These are phyloP conservation scores for Hypoxylon sp. DNA, from an alignment of 2,329 filamentous ascomycete genomes.

Conservation along the genomic window DNA sequence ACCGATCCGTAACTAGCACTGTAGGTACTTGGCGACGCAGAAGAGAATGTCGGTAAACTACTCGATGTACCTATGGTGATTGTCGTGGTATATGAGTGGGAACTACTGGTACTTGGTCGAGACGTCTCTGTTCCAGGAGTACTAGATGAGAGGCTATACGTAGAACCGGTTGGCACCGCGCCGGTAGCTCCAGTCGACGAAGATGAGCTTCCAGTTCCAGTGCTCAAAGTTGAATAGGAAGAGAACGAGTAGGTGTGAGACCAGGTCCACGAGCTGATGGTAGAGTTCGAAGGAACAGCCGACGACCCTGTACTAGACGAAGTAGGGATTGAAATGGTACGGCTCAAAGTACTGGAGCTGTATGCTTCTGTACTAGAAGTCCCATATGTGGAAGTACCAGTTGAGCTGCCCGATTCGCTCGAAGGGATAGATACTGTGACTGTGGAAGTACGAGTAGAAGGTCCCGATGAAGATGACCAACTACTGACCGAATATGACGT, in stretches of 20 bases:
- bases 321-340: conserved; percentile 5
- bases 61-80: conserved; percentile 32
- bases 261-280: conserved; percentile 38
- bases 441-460: conserved; percentile 32
- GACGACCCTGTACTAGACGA: conserved; percentile 24
- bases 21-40: conserved; percentile 14
- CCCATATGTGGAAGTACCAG: conserved; percentile 17
- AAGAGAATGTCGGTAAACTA: conserved; percentile 3
- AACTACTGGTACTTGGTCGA: conserved; percentile 10
- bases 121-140: conserved; percentile 4
- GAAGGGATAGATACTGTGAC: conserved; percentile 19
- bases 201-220: conserved; percentile 3
- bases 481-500: neutral
- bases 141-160: conserved; percentile 18
- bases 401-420: conserved; percentile 12
- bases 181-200: conserved; percentile 3
- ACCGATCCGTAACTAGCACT: conserved; percentile 24
- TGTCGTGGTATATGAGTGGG: conserved; percentile 30
- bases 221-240: conserved; percentile 14
- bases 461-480: conserved; percentile 7
- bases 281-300: conserved; percentile 25
- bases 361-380: conserved; percentile 25
- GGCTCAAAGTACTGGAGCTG: conserved; percentile 2
- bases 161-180: conserved; percentile 2
- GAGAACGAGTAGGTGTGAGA: conserved; percentile 34